Conservation (phyloP, 164 flowering plant genomes). For the Kalanchoe fedtschenkoi region DNA sequence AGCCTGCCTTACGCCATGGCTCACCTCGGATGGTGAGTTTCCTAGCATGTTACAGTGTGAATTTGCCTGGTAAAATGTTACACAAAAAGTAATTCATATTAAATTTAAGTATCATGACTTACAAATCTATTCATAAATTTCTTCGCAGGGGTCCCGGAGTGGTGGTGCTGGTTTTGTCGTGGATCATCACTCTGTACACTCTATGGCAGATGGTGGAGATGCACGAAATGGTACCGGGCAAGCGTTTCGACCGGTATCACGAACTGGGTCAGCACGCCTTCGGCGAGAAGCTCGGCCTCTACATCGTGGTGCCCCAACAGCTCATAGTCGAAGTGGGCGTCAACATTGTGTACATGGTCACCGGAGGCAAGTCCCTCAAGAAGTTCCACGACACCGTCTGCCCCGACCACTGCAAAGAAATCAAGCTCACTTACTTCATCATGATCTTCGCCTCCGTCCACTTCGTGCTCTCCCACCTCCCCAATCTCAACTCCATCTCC, state of each 20-base stretch:
- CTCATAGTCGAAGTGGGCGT: conserved; percentile 41
- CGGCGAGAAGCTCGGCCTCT: conserved; percentile 49
- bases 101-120: too few species aligned
- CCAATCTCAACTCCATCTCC: conserved; percentile 44
- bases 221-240: conserved; percentile 58
- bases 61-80: too few species aligned
- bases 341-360: conserved; percentile 53
- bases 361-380: conserved; percentile 44
- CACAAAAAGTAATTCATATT: too few species aligned
- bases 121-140: too few species aligned
- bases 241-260: conserved; percentile 44
- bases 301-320: conserved; percentile 48
- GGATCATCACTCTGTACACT: conserved; percentile 43
- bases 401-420: conserved; percentile 12
- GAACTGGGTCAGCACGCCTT: conserved; percentile 54
- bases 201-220: conserved; percentile 62
- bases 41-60: too few species aligned
- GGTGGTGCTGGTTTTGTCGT: conserved; percentile 30
- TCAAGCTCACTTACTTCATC: conserved; percentile 35
- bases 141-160: conserved; percentile 48
- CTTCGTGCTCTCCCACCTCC: conserved; percentile 39
- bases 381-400: conserved; percentile 28
- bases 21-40: conserved; percentile 43
- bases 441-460: conserved; percentile 42
- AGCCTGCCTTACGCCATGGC: conserved; percentile 55